A percentile compares a stretch with the other conserved stretches of the same genome.
phyloP scores from a whole-genome alignment of 306 rosid genomes.

The cucumber (Cucumis sativus) region DNA sequence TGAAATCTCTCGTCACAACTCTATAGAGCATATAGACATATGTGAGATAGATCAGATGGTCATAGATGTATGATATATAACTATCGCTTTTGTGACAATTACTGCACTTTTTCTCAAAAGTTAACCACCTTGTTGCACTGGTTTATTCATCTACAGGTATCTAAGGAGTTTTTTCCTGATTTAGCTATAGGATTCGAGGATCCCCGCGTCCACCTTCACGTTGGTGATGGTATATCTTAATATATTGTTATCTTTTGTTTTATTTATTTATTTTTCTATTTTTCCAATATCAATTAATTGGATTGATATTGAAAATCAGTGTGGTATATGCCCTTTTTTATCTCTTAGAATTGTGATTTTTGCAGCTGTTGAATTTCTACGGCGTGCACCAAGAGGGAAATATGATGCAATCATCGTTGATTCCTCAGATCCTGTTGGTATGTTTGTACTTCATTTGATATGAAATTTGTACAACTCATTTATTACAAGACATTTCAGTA shows the following conservation, averaged over 20 bases:
- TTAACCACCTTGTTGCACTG: conserved; percentile 11
- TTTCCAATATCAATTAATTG: not conserved
- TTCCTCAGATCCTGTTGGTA: conserved; percentile 98
- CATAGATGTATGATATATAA: conserved; percentile 60
- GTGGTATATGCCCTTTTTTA: not conserved
- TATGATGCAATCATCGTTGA: conserved; percentile 91
- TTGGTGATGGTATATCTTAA: conserved; percentile 63
- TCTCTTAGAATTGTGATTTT: conserved; percentile 4
- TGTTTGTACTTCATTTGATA: conserved; percentile 9
- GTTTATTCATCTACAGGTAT: conserved; percentile 41
- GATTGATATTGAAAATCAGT: not conserved
- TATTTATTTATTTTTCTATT: not conserved
- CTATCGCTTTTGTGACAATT: not conserved
- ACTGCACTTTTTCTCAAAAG: conserved; percentile 5
- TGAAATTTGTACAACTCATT: not conserved
- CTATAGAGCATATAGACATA: conserved; percentile 78
- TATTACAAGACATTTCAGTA: not conserved
- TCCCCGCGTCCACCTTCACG: conserved; percentile 81
- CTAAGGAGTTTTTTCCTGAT: conserved; percentile 64
- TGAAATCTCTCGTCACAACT: conserved; percentile 71
- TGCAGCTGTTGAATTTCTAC: conserved; percentile 72
- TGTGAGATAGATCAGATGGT: conserved; percentile 98
- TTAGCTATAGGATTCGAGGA: conserved; percentile 87
- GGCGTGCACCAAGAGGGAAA: conserved; percentile 48
- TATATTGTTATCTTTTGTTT: not conserved